Base-by-base conservation (phyloP, 2,329 filamentous ascomycete genomes). In the Aspergillus felis region DNA sequence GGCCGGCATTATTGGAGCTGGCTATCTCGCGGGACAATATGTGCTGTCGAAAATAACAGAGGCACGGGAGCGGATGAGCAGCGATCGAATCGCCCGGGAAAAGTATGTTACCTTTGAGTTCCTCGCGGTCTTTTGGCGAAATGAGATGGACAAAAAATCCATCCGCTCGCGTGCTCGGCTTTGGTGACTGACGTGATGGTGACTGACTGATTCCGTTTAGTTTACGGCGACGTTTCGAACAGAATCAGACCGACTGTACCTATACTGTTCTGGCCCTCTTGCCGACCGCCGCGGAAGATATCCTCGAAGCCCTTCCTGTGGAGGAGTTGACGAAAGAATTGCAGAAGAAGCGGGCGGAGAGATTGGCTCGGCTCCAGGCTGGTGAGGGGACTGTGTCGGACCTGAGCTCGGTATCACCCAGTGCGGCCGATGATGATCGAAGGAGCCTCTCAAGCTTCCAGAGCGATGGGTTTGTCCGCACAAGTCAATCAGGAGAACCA, bases 161-260 rank as follows among this genome's bases (percentile, higher is more conserved):
- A 57, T 46, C 10, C 53, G 54, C 53, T 62, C 56, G 58, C 48
- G 57, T 64, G 57, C 54, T 60, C 20, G 50, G 29, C 52, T 25
- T 55, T 42, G 35, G 53, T 32, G 28, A 35, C 47, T 32, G 41
- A 53, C 35, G 22, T 22, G 22, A 55, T 42, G 35, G 53, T 32
- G 28, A 35, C 47, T 32, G 41, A 53, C 35, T 44, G 32, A 32
- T 28, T 20, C 12, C 7, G 41, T 38, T 24, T 68, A 97, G 93
- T 76, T 84, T 99, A 60, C 92, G 92, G 53, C 89, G 94, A 58
- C 90, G 94, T 70, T 99, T 99, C 78, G 91, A 97, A 75, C 94
- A 99, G 77, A 99, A 99, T 75, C 94, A 99, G 74, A 93, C 96
- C 73, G 94, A 99, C 76, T 99, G 94, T 78, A 97, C 93, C 50